Evolutionary conservation across 139 green algal species (phyloP).

Genomic region (Closterium sp.): DNA sequence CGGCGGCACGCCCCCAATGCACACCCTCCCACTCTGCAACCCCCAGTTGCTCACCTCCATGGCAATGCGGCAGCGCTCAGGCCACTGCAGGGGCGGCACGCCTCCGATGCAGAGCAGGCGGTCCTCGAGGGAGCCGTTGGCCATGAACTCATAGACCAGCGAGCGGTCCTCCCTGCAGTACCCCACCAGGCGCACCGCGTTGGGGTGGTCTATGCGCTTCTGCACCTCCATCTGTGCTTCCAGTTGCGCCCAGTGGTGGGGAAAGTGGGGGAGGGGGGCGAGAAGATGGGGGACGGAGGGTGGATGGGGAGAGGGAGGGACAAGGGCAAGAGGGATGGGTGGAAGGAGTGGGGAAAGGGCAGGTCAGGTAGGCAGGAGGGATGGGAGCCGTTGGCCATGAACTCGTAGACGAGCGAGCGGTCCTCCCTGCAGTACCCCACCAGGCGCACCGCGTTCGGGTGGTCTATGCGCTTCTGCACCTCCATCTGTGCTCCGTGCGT

Average conservation of each 20-base stretch:
- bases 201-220: conserved; percentile 59
- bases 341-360: too few species aligned
- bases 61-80: conserved; percentile 58
- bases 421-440: conserved; percentile 60
- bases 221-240: conserved; percentile 59
- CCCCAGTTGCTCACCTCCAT: conserved; percentile 43
- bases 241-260: too few species aligned
- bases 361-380: too few species aligned
- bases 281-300: too few species aligned
- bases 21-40: background rate
- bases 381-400: conserved; percentile 52
- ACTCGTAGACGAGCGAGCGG: conserved; percentile 64
- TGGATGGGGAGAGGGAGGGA: too few species aligned
- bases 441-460: conserved; percentile 66
- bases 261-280: too few species aligned
- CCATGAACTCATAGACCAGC: conserved; percentile 65
- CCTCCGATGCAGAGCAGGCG: conserved; percentile 42
- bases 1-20: background rate
- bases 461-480: conserved; percentile 60
- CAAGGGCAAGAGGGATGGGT: too few species aligned
- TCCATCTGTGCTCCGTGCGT: conserved; percentile 22
- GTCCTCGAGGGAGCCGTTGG: conserved; percentile 56
- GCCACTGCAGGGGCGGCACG: conserved; percentile 39
- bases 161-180: conserved; percentile 55
- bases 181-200: conserved; percentile 67